Percentiles rank a stretch among this genome's conserved stretches.
phyloP scores from a whole-genome alignment of 768 basidiomycete species.

The Amanita rimosa region DNA sequence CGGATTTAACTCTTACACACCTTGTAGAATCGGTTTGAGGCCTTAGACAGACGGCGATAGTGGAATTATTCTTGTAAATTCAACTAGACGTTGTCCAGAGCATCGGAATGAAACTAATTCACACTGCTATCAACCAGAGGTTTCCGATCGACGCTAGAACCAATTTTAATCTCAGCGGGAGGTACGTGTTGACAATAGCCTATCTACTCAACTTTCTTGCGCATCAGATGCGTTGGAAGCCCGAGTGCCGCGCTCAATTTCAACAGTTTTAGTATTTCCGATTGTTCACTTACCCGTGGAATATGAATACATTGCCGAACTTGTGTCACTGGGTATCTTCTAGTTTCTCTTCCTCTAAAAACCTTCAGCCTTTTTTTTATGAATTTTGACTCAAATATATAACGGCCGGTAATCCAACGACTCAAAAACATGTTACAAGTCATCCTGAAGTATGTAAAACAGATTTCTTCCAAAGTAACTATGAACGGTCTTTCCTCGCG shows the following conservation, averaged over 20 bases:
- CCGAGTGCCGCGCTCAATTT: not conserved
- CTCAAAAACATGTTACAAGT: too few species aligned
- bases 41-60: not conserved
- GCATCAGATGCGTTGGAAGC: not conserved
- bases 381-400: not conserved
- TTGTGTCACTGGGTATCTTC: not conserved
- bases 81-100: not conserved
- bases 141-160: not conserved
- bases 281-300: not conserved
- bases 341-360: not conserved
- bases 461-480: too few species aligned
- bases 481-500: too few species aligned
- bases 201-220: not conserved
- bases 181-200: not conserved
- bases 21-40: constrained; percentile 27
- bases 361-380: not conserved
- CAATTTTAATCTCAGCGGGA: not conserved
- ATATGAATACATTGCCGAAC: not conserved
- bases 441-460: too few species aligned
- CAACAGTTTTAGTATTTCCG: not conserved
- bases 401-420: too few species aligned
- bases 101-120: not conserved
- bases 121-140: not conserved
- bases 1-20: not conserved
- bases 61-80: not conserved